These are phyloP conservation scores for Globisporangium irregulare DNA, from an alignment of 352 stramenopile genomes.

Conservation along the genomic window DNA sequence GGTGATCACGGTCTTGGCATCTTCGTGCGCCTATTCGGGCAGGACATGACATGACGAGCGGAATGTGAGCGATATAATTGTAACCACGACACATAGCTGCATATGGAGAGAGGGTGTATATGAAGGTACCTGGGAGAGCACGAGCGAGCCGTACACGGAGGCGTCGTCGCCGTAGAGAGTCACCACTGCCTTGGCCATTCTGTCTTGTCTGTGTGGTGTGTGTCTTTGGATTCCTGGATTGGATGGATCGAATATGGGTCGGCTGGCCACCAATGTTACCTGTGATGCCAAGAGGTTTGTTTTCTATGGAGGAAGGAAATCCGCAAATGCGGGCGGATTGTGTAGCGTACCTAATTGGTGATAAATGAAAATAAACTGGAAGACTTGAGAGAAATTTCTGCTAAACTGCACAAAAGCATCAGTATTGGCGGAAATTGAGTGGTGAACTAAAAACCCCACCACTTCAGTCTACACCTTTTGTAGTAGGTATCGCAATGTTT, in stretches of 20 bases:
- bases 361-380: too few relatives aligned
- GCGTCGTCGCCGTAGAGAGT: conserved; percentile 86
- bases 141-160: conserved; percentile 72
- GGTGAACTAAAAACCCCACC: neutral
- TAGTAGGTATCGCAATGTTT: neutral
- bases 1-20: conserved; percentile 85
- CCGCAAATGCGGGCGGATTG: neutral
- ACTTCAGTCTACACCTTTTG: neutral
- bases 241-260: conserved; percentile 9
- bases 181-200: conserved; percentile 83
- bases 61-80: neutral
- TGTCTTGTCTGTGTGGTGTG: conserved; percentile 15
- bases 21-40: conserved; percentile 59
- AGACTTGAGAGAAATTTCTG: too few relatives aligned
- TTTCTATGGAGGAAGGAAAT: neutral
- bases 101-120: neutral
- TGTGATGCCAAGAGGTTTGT: neutral
- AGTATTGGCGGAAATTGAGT: neutral
- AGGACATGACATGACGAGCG: neutral
- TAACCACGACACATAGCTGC: neutral
- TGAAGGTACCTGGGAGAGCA: conserved; percentile 63
- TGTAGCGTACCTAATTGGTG: neutral
- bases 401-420: neutral
- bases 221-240: conserved; percentile 1
- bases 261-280: conserved; percentile 9